These are phyloP conservation scores for Lactarius vividus DNA, from an alignment of 768 basidiomycete genomes.

Conservation along the genomic window DNA sequence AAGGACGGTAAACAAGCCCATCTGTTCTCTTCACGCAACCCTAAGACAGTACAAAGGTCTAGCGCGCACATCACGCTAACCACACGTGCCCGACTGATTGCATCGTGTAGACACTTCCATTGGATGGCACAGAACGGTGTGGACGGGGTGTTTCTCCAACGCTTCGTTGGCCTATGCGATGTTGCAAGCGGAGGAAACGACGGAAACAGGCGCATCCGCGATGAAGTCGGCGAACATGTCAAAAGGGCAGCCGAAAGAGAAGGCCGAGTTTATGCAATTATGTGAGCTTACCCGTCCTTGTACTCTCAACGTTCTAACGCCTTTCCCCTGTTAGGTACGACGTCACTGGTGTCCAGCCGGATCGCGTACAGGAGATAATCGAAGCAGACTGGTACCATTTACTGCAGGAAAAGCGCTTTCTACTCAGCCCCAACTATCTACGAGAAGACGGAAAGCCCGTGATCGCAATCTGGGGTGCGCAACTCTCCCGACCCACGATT, in stretches of 20 bases:
- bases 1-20: constrained; percentile 56
- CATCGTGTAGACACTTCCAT: constrained; percentile 52
- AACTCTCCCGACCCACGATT: neutral
- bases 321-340: constrained; percentile 59
- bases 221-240: constrained; percentile 72
- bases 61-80: neutral
- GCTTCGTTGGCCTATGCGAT: constrained; percentile 70
- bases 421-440: constrained; percentile 73
- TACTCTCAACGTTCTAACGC: constrained; percentile 2
- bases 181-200: constrained; percentile 45
- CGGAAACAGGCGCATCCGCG: constrained; percentile 61
- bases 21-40: constrained; percentile 76
- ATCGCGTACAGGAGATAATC: constrained; percentile 63
- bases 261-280: constrained; percentile 79
- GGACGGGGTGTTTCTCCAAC: constrained; percentile 79
- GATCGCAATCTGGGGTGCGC: constrained; percentile 66
- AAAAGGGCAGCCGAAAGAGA: constrained; percentile 76
- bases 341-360: constrained; percentile 70
- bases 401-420: constrained; percentile 52
- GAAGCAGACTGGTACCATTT: constrained; percentile 76
- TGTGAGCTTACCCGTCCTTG: constrained; percentile 47
- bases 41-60: constrained; percentile 64
- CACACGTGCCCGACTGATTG: constrained; percentile 25
- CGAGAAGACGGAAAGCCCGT: constrained; percentile 68
- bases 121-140: constrained; percentile 85